Conservation (phyloP, 139 green algal genomes). For the Haematococcus lacustris region DNA sequence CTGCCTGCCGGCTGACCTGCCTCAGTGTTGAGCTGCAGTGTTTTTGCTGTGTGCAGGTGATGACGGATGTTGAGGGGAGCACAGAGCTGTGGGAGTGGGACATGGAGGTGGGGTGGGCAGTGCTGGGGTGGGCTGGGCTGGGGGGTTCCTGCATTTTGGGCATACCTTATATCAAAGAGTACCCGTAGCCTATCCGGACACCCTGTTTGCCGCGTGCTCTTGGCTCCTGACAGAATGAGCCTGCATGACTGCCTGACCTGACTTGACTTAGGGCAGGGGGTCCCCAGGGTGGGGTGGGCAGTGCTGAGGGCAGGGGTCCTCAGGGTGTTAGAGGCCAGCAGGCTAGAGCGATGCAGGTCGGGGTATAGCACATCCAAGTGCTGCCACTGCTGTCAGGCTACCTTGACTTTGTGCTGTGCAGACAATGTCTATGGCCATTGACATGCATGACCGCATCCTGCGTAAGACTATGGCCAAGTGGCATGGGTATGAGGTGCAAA, state of each 20-base stretch:
- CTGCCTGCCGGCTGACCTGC: too few species aligned
- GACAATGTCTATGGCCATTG: conserved; percentile 29
- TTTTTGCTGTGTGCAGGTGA: conserved; percentile 30
- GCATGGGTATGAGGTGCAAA: conserved; percentile 47
- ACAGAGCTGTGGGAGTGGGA: conserved; percentile 58
- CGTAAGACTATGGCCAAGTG: conserved; percentile 19
- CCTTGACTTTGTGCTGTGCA: background rate
- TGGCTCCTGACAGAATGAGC: background rate
- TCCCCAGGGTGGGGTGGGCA: too few species aligned
- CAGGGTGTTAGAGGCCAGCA: background rate
- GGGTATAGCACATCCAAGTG: background rate
- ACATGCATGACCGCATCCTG: conserved; percentile 29
- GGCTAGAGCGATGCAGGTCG: background rate
- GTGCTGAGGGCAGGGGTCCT: background rate
- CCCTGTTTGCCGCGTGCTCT: too few species aligned
- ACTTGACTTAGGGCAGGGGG: conserved; percentile 2
- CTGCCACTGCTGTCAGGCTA: background rate
- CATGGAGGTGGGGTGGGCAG: conserved; percentile 18
- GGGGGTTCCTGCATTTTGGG: too few species aligned
- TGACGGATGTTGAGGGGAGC: conserved; percentile 48
- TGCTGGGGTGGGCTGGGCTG: too few species aligned
- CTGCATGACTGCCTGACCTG: background rate
- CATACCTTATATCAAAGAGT: too few species aligned
- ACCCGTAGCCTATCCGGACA: too few species aligned
- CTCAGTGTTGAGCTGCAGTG: too few species aligned